These are phyloP conservation scores for Colletotrichum sublineola DNA, from an alignment of 2,329 filamentous ascomycete species.

Conservation along the genomic window DNA sequence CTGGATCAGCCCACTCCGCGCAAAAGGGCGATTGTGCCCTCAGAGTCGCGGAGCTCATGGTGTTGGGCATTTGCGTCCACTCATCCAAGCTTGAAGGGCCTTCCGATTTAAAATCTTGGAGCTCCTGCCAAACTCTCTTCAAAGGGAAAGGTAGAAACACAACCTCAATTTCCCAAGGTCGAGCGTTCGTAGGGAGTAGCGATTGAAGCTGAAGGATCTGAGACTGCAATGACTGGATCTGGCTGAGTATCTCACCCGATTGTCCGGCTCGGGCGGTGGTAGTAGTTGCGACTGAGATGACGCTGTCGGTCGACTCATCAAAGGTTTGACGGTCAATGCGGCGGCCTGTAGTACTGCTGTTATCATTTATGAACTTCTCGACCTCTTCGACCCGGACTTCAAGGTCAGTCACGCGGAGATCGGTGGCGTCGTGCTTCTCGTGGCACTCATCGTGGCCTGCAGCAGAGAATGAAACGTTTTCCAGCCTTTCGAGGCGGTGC, in stretches of 20 bases:
- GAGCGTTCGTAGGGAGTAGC: slow-evolving; percentile 69
- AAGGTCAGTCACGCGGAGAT: slow-evolving; percentile 77
- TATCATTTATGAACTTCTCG: slow-evolving; percentile 66
- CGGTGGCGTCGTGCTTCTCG: slow-evolving; percentile 75
- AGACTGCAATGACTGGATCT: slow-evolving; percentile 64
- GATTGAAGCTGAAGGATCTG: slow-evolving; percentile 70
- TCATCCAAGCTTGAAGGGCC: slow-evolving; percentile 57
- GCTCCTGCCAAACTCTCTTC: slow-evolving; percentile 67
- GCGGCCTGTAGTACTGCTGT: slow-evolving; percentile 55
- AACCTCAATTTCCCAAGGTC: slow-evolving; percentile 82
- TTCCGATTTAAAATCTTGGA: slow-evolving; percentile 61
- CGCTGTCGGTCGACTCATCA: slow-evolving; percentile 61
- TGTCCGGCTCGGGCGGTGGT: slow-evolving; percentile 55
- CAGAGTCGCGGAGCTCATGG: slow-evolving; percentile 57
- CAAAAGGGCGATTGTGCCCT: slow-evolving; percentile 63
- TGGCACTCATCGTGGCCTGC: slow-evolving; percentile 77
- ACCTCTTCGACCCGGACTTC: slow-evolving; percentile 74
- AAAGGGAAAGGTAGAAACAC: slow-evolving; percentile 79
- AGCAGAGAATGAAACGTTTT: slow-evolving; percentile 77
- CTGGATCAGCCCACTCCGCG: slow-evolving; percentile 62
- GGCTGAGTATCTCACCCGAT: slow-evolving; percentile 62
- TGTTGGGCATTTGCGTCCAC: slow-evolving; percentile 68
- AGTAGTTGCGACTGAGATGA: slow-evolving; percentile 61
- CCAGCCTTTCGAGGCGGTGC: slow-evolving; percentile 75
- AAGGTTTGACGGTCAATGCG: slow-evolving; percentile 53